phyloP scores from a whole-genome alignment of 257 asterid species.

The Penstemon davidsonii region DNA sequence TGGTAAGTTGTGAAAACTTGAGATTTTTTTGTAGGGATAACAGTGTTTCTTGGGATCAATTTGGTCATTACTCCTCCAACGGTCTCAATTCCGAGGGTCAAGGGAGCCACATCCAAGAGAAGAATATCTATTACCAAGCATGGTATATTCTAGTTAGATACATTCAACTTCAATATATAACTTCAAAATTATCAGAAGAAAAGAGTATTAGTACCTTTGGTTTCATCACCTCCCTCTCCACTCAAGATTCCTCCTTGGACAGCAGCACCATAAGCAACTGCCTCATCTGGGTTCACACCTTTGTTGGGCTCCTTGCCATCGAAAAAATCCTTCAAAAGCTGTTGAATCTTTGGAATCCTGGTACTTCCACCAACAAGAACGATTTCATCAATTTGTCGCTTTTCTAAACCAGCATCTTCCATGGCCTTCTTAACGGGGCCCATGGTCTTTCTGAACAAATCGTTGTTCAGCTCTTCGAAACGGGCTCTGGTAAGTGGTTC shows the following conservation, averaged over 20 bases:
- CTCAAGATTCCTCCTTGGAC: slow-evolving; percentile 94
- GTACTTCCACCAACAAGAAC: slow-evolving; percentile 99
- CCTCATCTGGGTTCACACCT: slow-evolving; percentile 98
- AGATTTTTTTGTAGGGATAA: slow-evolving; percentile 90
- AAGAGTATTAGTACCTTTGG: slow-evolving; percentile 57
- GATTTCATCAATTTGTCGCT: slow-evolving; percentile 84
- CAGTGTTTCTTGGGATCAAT: slow-evolving; percentile 95
- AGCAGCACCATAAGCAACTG: slow-evolving; percentile 98
- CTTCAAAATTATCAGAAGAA: not conserved
- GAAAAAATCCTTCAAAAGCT: slow-evolving; percentile 80
- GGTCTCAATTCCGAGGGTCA: slow-evolving; percentile 96
- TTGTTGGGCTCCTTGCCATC: slow-evolving; percentile 94
- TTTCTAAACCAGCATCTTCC: slow-evolving; percentile 89
- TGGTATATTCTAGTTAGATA: not conserved
- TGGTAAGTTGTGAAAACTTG: slow-evolving; percentile 98
- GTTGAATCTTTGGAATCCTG: slow-evolving; percentile 92
- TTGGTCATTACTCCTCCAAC: slow-evolving; percentile 99
- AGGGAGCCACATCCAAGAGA: slow-evolving; percentile 92
- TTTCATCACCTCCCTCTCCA: slow-evolving; percentile 98
- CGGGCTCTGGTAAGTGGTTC: slow-evolving; percentile 97
- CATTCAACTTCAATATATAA: not conserved
- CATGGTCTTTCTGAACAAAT: slow-evolving; percentile 93
- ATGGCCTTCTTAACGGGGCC: slow-evolving; percentile 98
- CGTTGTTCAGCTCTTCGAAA: slow-evolving; percentile 92
- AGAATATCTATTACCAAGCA: slow-evolving; percentile 57